phyloP scores from a whole-genome alignment of 208 protist genomes.

The Trypanosoma rangeli region DNA sequence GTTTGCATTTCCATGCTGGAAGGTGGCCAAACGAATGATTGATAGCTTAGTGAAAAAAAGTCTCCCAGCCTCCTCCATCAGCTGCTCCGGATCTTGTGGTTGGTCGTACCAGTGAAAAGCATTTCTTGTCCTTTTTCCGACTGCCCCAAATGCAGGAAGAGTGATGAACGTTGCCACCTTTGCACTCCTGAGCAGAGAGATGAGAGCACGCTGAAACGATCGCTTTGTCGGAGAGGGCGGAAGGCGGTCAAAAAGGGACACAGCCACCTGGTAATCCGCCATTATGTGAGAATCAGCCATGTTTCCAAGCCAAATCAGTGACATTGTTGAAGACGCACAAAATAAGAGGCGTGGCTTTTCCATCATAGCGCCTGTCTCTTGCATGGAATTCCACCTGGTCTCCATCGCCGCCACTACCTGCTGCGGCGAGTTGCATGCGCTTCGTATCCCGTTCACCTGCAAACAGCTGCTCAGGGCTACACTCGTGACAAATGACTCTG shows the following conservation, averaged over 20 bases:
- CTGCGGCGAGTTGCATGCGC: not conserved
- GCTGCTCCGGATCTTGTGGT: constrained; percentile 1
- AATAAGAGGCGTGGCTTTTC: not conserved
- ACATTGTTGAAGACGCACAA: constrained; percentile 6
- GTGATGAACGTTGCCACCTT: constrained; percentile 19
- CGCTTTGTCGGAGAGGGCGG: constrained; percentile 3
- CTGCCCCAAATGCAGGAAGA: constrained; percentile 3
- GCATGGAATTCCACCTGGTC: constrained; percentile 8
- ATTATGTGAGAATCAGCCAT: constrained; percentile 1
- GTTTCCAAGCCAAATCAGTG: not conserved
- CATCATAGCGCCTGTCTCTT: not conserved
- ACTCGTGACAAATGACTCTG: constrained; percentile 9
- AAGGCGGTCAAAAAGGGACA: constrained; percentile 22
- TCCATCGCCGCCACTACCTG: constrained; percentile 1
- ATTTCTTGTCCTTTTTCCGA: not conserved
- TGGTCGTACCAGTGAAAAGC: constrained; percentile 10
- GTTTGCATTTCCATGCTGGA: not conserved
- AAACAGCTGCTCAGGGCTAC: constrained; percentile 6
- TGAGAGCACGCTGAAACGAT: constrained; percentile 16
- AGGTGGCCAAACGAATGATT: not conserved
- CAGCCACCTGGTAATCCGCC: constrained; percentile 17
- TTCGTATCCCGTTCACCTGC: not conserved
- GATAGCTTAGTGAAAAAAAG: constrained; percentile 7
- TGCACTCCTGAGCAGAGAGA: constrained; percentile 13
- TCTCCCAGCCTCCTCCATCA: constrained; percentile 10